These are phyloP conservation scores for Lactarius sanguifluus DNA, from an alignment of 768 basidiomycete genomes.

Conservation along the genomic window DNA sequence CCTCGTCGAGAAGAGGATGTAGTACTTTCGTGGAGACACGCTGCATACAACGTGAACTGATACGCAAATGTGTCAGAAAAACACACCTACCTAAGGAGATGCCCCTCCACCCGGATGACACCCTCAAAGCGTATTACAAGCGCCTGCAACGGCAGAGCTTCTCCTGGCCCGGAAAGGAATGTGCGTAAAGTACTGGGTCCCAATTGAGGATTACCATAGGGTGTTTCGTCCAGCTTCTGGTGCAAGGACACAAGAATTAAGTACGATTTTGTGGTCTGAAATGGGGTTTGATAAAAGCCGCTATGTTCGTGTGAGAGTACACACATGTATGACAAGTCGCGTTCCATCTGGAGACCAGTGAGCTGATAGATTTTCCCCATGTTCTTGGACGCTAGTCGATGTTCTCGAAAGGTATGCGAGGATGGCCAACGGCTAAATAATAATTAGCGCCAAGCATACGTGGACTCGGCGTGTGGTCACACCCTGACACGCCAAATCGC, in stretches of 20 bases:
- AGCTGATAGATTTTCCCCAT: conserved; percentile 74
- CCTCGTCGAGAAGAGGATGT: conserved; percentile 71
- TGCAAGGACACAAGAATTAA: conserved; percentile 73
- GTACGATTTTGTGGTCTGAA: conserved; percentile 76
- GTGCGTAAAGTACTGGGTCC: conserved; percentile 57
- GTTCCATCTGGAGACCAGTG: conserved; percentile 85
- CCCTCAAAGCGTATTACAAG: conserved; percentile 74
- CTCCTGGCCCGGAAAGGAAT: conserved; percentile 80
- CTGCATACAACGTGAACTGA: conserved; percentile 39
- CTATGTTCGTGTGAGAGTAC: conserved; percentile 30
- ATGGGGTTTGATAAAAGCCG: neutral
- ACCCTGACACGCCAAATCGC: conserved; percentile 83
- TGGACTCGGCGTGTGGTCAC: conserved; percentile 32
- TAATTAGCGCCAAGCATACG: conserved; percentile 12
- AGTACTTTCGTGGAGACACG: conserved; percentile 69
- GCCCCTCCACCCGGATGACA: conserved; percentile 75
- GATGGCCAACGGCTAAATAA: conserved; percentile 64
- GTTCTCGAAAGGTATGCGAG: conserved; percentile 76
- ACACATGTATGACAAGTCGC: conserved; percentile 76
- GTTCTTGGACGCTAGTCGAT: conserved; percentile 70
- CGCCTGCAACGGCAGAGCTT: conserved; percentile 68
- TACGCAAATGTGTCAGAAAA: conserved; percentile 21
- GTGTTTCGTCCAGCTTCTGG: conserved; percentile 52
- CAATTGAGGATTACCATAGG: conserved; percentile 54
- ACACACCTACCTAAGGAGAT: conserved; percentile 58